phyloP scores from a whole-genome alignment of 163 green algal species.

The Scenedesmus sp. region DNA sequence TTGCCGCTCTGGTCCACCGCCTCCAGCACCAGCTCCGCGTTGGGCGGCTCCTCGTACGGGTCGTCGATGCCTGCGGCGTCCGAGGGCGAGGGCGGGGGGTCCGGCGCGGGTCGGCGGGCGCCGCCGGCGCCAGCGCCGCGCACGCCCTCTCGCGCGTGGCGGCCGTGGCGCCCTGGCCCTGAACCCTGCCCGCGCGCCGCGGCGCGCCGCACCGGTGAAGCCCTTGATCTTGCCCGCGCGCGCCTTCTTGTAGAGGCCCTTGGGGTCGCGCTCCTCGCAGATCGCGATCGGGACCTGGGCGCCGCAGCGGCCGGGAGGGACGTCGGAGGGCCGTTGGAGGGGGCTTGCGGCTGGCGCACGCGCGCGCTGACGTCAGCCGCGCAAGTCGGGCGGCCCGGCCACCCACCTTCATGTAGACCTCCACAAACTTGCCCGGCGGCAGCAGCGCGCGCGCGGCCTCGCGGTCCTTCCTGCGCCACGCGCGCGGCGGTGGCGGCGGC shows the following conservation, averaged over 20 bases:
- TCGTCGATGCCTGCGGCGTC: constrained; percentile 83
- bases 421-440: constrained; percentile 80
- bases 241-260: constrained; percentile 97
- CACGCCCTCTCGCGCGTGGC: no score
- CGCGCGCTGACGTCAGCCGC: no score
- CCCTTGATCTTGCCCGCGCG: constrained; percentile 92
- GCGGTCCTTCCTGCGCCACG: constrained; percentile 67
- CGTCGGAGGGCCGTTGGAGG: neutral
- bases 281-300: constrained; percentile 59
- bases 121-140: no score
- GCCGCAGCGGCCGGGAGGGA: neutral
- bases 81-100: no score
- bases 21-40: constrained; percentile 82
- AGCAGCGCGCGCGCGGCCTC: constrained; percentile 77
- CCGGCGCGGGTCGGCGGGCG: no score
- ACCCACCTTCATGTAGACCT: constrained; percentile 90
- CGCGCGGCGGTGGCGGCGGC: no score
- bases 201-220: constrained; percentile 68
- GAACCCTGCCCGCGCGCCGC: no score
- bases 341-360: neutral
- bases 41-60: constrained; percentile 90
- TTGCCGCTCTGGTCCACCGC: constrained; percentile 60
- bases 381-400: constrained; percentile 20
- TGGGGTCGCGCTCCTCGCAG: constrained; percentile 93
- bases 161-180: no score